Base-by-base conservation (phyloP, 768 basidiomycete genomes). In the Collybiopsis confluens region DNA sequence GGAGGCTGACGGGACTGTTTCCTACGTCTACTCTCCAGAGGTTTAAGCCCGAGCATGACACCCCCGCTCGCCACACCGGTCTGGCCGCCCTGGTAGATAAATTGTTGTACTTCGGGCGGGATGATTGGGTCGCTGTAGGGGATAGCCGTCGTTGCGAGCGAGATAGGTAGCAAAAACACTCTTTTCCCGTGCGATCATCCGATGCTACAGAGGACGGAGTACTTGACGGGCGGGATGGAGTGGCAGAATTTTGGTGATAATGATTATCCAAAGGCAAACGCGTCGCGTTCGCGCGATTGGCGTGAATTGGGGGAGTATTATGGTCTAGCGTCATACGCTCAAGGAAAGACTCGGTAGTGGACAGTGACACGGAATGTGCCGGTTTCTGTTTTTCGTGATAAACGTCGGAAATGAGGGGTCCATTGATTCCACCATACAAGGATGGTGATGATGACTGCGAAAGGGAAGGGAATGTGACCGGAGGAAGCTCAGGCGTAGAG, bases 51-150 rank as follows among this genome's bases (percentile, higher is more conserved):
- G 20, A 58, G 57, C 57, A 58, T 58, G 44, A 58, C 57, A 13
- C 57, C 57, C 16, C 57, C 58, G 35, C 55, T 59, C 15, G 49
- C 48, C 37, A 61, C 48, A 27, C 52, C 20, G 33, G 52, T 47
- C n/a, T 42, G 37, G 11, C 58, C 58, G 30, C 55, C 58, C 37
- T 48, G 55, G 49, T 61, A 61, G 26, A 61, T 30, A 47, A 57
- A 61, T 8, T 43, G 30, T 9, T 54, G 57, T 3, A 37, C 11
- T 33, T 44, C 45, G 43, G 45, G 20, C 51, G 50, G 2, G 52
- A 30, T 27, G 23, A 26, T 41, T 54, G 45, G 23, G 49, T 20
- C 11, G 35, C 47, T 6, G 44, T 27, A 26, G 10, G 43, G 27
- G 50, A 28, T 2, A 52, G 50, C 41, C 50, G 50, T 8, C 50